A percentile compares a stretch with the other conserved stretches of the same genome.
Evolutionary conservation across 2,329 filamentous ascomycete genomes (phyloP).

Genomic region (Pseudocercospora eumusae): DNA sequence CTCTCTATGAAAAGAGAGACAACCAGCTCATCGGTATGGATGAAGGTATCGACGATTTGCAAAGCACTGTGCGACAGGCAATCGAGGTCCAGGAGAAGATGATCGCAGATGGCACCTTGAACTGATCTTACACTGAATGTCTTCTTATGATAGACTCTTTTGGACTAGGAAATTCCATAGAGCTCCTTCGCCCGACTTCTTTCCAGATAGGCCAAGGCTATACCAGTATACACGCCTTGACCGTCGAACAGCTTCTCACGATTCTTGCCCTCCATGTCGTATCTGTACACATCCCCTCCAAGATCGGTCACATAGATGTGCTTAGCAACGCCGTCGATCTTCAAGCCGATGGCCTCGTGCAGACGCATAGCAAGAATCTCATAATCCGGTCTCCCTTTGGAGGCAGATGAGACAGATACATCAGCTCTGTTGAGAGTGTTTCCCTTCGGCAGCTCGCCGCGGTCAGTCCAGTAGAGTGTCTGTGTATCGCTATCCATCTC

Average conservation of each 20-base stretch:
- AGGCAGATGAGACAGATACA: too few relatives aligned
- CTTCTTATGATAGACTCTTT: background rate
- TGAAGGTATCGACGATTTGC: conserved; percentile 55
- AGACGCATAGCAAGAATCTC: too few relatives aligned
- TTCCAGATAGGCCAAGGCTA: too few relatives aligned
- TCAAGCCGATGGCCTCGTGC: too few relatives aligned
- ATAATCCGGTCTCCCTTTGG: too few relatives aligned
- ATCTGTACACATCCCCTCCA: too few relatives aligned
- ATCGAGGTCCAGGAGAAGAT: conserved; percentile 31
- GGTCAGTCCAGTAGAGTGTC: conserved; percentile 62
- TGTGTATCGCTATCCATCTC: conserved; percentile 52
- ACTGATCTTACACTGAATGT: background rate
- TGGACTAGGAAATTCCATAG: background rate
- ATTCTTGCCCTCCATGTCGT: too few relatives aligned
- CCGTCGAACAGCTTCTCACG: too few relatives aligned
- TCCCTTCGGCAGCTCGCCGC: conserved; percentile 51
- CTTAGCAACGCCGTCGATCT: too few relatives aligned
- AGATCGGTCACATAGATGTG: too few relatives aligned
- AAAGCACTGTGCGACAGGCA: conserved; percentile 47
- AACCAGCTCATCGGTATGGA: conserved; percentile 59
- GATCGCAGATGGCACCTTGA: conserved; percentile 14
- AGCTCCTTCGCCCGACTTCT: background rate
- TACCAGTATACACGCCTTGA: too few relatives aligned
- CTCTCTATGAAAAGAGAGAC: conserved; percentile 68
- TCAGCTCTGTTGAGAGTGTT: too few relatives aligned